These are phyloP conservation scores for Cronartium quercuum DNA, from an alignment of 1,284 basidiomycete genomes.

Conservation along the genomic window DNA sequence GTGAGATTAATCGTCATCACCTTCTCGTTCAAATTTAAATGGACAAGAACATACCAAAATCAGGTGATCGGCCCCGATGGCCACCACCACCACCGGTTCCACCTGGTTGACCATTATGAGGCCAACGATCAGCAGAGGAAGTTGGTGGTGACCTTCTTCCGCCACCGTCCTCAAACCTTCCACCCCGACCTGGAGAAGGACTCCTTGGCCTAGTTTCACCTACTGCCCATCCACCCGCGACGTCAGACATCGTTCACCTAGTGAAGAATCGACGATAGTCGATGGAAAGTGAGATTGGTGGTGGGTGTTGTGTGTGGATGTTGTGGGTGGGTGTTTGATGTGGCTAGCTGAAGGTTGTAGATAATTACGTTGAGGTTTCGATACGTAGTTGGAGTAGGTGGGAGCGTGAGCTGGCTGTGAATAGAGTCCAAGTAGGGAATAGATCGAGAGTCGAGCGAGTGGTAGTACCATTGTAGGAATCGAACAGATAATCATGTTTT, in stretches of 20 bases:
- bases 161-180: conserved; percentile 31
- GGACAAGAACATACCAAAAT: conserved; percentile 18
- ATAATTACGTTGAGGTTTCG: background rate
- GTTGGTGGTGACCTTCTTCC: conserved; percentile 24
- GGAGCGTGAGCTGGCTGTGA: background rate
- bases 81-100: too few species aligned
- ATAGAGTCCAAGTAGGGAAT: background rate
- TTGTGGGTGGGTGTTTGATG: background rate
- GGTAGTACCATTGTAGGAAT: background rate
- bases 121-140: background rate
- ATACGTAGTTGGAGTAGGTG: background rate
- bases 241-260: background rate
- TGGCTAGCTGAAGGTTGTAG: background rate
- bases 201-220: conserved; percentile 23
- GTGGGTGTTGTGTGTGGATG: background rate
- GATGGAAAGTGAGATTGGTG: background rate
- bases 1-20: background rate
- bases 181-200: conserved; percentile 36
- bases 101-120: background rate
- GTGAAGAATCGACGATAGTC: background rate
- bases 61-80: conserved; percentile 17
- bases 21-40: background rate
- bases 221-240: background rate
- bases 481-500: too few species aligned
- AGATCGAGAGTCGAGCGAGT: background rate